A percentile compares a stretch with the other conserved stretches of the same genome.
phyloP scores from a whole-genome alignment of 257 asterid species.

The Nemophila menziesii region DNA sequence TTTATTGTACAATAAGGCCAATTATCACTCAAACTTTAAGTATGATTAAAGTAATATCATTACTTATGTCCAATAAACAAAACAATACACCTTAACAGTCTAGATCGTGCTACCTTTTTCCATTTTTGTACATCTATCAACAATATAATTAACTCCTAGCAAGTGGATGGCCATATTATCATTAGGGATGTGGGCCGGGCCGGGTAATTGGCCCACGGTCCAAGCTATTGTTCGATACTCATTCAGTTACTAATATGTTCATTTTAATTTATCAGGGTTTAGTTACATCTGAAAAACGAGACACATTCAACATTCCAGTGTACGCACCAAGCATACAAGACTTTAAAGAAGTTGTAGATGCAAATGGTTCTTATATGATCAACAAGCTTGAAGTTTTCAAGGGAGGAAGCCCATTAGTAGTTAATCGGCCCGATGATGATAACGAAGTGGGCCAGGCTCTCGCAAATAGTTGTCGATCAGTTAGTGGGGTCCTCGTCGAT shows the following conservation, averaged over 20 bases:
- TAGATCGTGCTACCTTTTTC: not conserved
- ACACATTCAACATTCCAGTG: slow-evolving; percentile 79
- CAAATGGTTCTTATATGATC: slow-evolving; percentile 49
- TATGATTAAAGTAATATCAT: not conserved
- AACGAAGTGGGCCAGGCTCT: slow-evolving; percentile 81
- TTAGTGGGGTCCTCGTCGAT: slow-evolving; percentile 83
- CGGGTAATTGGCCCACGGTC: too few relatives aligned
- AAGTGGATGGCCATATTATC: not conserved
- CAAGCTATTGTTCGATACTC: too few relatives aligned
- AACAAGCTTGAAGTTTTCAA: slow-evolving; percentile 66
- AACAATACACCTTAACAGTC: not conserved
- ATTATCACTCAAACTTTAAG: not conserved
- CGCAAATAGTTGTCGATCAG: slow-evolving; percentile 76
- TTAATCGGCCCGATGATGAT: slow-evolving; percentile 61
- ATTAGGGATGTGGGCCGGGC: too few relatives aligned
- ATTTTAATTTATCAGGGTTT: slow-evolving; percentile 35
- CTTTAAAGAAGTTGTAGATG: slow-evolving; percentile 83
- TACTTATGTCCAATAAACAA: not conserved
- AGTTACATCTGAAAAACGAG: slow-evolving; percentile 63
- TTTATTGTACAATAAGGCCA: not conserved
- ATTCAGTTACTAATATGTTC: too few relatives aligned
- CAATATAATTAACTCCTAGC: not conserved
- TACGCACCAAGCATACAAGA: slow-evolving; percentile 87
- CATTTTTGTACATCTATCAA: not conserved
- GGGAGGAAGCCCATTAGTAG: slow-evolving; percentile 95